Conservation (phyloP, 2,329 filamentous ascomycete species). For the Ceratocystiopsis sp. region DNA sequence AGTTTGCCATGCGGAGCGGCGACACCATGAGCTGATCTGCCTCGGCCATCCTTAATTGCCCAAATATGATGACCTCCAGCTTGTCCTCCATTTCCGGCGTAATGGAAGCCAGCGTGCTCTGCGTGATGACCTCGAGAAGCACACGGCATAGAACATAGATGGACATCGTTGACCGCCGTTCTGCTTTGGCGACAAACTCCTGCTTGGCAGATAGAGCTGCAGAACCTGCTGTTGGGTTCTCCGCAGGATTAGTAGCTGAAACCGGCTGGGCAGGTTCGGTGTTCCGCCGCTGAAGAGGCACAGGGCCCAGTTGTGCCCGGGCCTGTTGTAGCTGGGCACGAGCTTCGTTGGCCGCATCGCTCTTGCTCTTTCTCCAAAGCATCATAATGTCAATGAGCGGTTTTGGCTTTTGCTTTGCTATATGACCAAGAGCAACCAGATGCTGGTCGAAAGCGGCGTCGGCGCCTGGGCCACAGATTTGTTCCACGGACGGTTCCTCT, state of each 20-base stretch:
- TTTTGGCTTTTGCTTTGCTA: slow-evolving; percentile 85
- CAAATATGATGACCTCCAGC: slow-evolving; percentile 88
- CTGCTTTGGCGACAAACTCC: slow-evolving; percentile 60
- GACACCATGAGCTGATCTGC: slow-evolving; percentile 64
- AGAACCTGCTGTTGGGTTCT: slow-evolving; percentile 17
- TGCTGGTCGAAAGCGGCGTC: slow-evolving; percentile 87
- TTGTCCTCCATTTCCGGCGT: slow-evolving; percentile 87
- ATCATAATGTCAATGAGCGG: slow-evolving; percentile 94
- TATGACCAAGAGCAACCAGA: slow-evolving; percentile 83
- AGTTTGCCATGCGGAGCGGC: slow-evolving; percentile 78
- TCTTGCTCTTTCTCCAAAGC: slow-evolving; percentile 94
- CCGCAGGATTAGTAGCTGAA: slow-evolving; percentile 13
- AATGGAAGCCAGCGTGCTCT: slow-evolving; percentile 68
- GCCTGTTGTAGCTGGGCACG: slow-evolving; percentile 39
- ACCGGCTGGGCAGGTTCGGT: slow-evolving; percentile 46
- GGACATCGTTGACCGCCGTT: slow-evolving; percentile 81
- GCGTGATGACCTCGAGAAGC: slow-evolving; percentile 80
- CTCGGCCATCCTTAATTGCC: slow-evolving; percentile 80
- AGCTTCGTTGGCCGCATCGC: slow-evolving; percentile 64
- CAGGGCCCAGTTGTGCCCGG: slow-evolving; percentile 22
- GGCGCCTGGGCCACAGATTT: slow-evolving; percentile 76
- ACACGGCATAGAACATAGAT: slow-evolving; percentile 93
- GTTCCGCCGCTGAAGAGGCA: slow-evolving; percentile 48
- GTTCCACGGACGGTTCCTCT: slow-evolving; percentile 69
- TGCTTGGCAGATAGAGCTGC: slow-evolving; percentile 35